A percentile compares a stretch with the other conserved stretches of the same genome.
Conservation (phyloP, 2,329 filamentous ascomycete genomes). For the Diaporthe velutina region DNA sequence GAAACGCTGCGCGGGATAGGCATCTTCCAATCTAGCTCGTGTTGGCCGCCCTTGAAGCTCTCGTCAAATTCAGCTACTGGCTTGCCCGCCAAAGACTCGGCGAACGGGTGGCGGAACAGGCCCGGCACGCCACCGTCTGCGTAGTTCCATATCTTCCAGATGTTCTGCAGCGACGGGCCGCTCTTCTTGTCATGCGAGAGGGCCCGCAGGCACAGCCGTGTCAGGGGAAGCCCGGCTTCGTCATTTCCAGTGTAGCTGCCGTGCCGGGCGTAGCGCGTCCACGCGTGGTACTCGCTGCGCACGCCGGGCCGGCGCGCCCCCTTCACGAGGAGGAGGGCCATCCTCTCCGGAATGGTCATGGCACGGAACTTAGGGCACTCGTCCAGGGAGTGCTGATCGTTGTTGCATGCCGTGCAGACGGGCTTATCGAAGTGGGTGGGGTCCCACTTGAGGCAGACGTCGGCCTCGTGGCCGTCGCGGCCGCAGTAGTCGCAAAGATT, state of each 20-base stretch:
- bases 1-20: not conserved
- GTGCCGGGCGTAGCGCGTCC: slow-evolving; percentile 1
- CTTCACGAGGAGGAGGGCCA: slow-evolving; percentile 14
- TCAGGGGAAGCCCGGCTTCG: not conserved
- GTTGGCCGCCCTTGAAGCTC: not conserved
- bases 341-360: not conserved
- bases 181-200: not conserved
- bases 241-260: not conserved
- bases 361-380: slow-evolving; percentile 26
- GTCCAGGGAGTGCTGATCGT: slow-evolving; percentile 13
- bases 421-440: slow-evolving; percentile 27
- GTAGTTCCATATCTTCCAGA: slow-evolving; percentile 27
- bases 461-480: slow-evolving; percentile 28
- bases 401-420: slow-evolving; percentile 31
- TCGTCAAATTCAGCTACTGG: not conserved
- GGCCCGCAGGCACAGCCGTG: not conserved
- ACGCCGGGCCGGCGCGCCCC: slow-evolving; percentile 27
- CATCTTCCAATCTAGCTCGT: not conserved
- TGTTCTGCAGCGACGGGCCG: not conserved
- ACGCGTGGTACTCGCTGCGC: slow-evolving; percentile 23
- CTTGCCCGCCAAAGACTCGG: not conserved
- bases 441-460: slow-evolving; percentile 28
- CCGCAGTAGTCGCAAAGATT: slow-evolving; percentile 30
- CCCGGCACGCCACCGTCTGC: not conserved
- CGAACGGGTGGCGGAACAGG: not conserved